A percentile compares a stretch with the other conserved stretches of the same genome.
phyloP scores from a whole-genome alignment of 1,284 basidiomycete genomes.

The Rhodotorula sp. region DNA sequence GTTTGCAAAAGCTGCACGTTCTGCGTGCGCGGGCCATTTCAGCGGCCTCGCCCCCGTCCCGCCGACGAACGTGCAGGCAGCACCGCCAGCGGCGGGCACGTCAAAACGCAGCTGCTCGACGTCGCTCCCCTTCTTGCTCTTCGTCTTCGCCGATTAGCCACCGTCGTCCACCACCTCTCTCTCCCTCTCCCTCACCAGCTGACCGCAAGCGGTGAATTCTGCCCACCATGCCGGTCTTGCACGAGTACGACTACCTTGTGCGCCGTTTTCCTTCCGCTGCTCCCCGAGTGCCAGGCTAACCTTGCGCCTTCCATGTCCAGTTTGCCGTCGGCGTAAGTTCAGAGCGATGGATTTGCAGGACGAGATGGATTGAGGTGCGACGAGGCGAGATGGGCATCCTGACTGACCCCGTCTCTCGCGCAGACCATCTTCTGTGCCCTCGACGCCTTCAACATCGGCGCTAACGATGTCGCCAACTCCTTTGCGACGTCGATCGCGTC shows the following conservation, averaged over 20 bases:
- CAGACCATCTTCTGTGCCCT: slow-evolving; percentile 51
- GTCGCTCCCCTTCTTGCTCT: neutral
- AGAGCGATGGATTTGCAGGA: no score
- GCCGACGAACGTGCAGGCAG: neutral
- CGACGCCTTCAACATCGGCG: slow-evolving; percentile 57
- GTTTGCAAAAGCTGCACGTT: no score
- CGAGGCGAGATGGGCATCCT: no score
- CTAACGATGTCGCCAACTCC: slow-evolving; percentile 53
- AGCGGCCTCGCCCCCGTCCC: no score
- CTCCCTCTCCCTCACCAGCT: neutral
- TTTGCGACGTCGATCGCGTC: slow-evolving; percentile 56
- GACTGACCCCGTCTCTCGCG: neutral
- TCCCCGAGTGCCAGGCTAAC: no score
- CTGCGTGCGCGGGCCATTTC: no score
- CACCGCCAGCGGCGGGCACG: no score
- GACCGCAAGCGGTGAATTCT: neutral
- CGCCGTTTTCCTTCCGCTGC: no score
- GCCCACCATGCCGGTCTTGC: neutral
- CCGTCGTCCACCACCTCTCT: neutral
- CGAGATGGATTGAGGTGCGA: no score
- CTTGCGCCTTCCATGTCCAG: slow-evolving; percentile 34
- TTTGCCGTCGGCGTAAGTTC: slow-evolving; percentile 50
- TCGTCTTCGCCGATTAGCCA: neutral
- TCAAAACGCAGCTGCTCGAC: neutral
- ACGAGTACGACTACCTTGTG: neutral